Evolutionary conservation across 352 stramenopile genomes (phyloP), one percentile per base, ranked within the genome.

Genomic region (Phytopythium boreale): DNA sequence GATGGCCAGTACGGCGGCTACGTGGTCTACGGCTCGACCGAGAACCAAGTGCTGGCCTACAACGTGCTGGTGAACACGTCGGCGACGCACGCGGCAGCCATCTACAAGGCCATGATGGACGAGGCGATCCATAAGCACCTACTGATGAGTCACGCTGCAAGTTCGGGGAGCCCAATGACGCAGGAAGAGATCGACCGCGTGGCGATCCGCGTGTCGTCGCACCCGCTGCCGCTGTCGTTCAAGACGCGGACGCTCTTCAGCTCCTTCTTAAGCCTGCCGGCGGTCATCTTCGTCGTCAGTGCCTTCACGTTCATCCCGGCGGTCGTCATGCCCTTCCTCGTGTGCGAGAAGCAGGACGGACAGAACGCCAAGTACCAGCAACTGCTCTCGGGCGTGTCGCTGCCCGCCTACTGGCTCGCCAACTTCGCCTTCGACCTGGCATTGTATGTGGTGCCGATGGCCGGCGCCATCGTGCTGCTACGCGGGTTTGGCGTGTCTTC

Each of bases 281-380:
- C 90, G 8, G 73, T 83, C 10, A 85, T 95, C 27, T 88, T 98
- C 49, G 81, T 98, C 56, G 73, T 98, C 22, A 87, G 98, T 20
- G 92, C 90, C 4, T 96, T 98, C 63, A 93, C 93, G 31, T 98
- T 98, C 66, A 86, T 98, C 39, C 92, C 93, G 0, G 93, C 90
- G 4, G 87, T 89, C 3, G 96, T 97, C 59, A 97, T 96, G 66
- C 92, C 93, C 20, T 99, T 98, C 75, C 77, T 99, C 24, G 96
- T 99, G 43, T 93, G 97, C 50, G 97, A 99, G 65, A 92, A 92
- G 64, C 89, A 98, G 56, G 84, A 82, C 19, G 80, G 82, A 22
- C 71, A 82, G 55, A 99, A 98, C 64, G 89, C 96, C 10, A 98
- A 98, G 66, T 97, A 99, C 82, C 90, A 98, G 74, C 95, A 98